These are phyloP conservation scores for Scedosporium apiospermum DNA, from an alignment of 2,329 filamentous ascomycete genomes.

Conservation along the genomic window DNA sequence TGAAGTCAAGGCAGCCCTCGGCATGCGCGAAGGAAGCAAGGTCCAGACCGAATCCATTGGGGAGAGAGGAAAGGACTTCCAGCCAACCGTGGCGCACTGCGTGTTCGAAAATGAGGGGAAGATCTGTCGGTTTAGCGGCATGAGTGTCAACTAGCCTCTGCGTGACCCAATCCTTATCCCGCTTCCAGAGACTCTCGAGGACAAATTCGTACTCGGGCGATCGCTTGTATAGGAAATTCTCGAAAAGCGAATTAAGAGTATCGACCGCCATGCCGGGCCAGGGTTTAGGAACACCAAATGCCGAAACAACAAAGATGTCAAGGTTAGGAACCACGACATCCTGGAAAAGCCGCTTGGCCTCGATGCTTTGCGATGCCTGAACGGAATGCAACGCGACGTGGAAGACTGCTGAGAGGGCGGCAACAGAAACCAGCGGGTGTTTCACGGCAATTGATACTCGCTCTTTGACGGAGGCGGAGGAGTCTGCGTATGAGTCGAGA, in stretches of 20 bases:
- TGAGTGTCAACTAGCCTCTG: slow-evolving; percentile 74
- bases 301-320: slow-evolving; percentile 69
- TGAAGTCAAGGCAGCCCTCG: slow-evolving; percentile 67
- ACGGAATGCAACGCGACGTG: slow-evolving; percentile 53
- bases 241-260: slow-evolving; percentile 67
- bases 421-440: slow-evolving; percentile 81
- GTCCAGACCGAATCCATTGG: slow-evolving; percentile 79
- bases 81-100: slow-evolving; percentile 77
- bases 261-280: slow-evolving; percentile 69
- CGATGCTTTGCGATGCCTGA: slow-evolving; percentile 50
- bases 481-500: slow-evolving; percentile 42
- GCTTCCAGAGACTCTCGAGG: slow-evolving; percentile 82
- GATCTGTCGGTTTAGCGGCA: slow-evolving; percentile 54
- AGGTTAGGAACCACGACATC: slow-evolving; percentile 63
- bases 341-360: slow-evolving; percentile 57
- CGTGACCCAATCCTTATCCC: slow-evolving; percentile 80
- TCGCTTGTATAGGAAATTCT: slow-evolving; percentile 72
- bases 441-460: slow-evolving; percentile 56
- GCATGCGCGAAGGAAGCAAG: slow-evolving; percentile 79
- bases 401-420: slow-evolving; percentile 65
- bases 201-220: slow-evolving; percentile 78
- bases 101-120: slow-evolving; percentile 43
- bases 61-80: slow-evolving; percentile 66
- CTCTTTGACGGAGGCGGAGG: slow-evolving; percentile 38
- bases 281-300: slow-evolving; percentile 66